Conservation (phyloP, 345 rosid genomes). For the Murraya paniculata region DNA sequence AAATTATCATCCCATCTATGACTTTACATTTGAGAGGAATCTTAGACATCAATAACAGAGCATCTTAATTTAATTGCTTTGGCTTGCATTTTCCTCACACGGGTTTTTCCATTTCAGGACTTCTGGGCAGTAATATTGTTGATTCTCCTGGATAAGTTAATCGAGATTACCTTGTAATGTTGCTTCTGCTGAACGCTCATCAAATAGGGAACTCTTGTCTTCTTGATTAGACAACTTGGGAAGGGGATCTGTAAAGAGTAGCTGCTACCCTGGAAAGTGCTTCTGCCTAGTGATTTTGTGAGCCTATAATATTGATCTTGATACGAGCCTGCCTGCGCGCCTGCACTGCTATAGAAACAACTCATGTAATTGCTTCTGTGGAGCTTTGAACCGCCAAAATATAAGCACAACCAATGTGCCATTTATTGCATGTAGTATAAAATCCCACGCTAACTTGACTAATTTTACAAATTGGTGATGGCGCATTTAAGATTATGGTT, state of each 20-base stretch:
- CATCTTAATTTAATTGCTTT: not conserved
- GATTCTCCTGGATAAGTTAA: not conserved
- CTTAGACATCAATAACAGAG: not conserved
- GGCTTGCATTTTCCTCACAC: not conserved
- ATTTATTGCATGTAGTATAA: not conserved
- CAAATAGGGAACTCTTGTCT: too few relatives aligned
- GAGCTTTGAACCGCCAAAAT: not conserved
- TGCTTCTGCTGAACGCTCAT: not conserved
- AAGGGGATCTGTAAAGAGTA: too few relatives aligned
- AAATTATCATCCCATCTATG: not conserved
- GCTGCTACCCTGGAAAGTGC: not conserved
- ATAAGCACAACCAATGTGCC: not conserved
- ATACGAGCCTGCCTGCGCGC: not conserved
- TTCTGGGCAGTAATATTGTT: too few relatives aligned
- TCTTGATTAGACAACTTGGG: too few relatives aligned
- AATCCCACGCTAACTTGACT: not conserved
- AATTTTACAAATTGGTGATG: not conserved
- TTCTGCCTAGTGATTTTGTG: too few relatives aligned
- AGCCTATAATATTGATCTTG: too few relatives aligned
- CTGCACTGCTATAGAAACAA: not conserved
- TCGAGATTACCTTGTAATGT: too few relatives aligned
- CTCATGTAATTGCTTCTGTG: not conserved
- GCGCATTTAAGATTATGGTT: not conserved
- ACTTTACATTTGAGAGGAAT: not conserved
- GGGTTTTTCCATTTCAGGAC: not conserved